A percentile compares a stretch with the other conserved stretches of the same genome.
phyloP scores from a whole-genome alignment of 257 asterid genomes.

The Orobanche coerulescens region DNA sequence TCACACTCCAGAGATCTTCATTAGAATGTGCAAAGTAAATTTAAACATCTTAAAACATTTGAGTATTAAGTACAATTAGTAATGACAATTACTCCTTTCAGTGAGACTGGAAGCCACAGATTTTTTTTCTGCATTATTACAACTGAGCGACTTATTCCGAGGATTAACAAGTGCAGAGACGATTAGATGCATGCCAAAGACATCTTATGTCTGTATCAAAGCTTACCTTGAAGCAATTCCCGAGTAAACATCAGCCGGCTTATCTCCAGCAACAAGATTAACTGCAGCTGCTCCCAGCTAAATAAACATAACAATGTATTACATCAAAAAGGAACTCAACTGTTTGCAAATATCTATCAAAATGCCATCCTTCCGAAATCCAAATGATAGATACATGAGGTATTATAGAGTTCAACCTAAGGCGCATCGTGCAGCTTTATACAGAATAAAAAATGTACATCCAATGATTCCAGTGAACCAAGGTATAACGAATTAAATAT shows the following conservation, averaged over 20 bases:
- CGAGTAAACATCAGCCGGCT: conserved; percentile 97
- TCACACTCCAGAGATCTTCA: conserved; percentile 6
- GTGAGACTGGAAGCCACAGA: not conserved
- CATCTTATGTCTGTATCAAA: conserved; percentile 1
- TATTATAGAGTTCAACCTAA: not conserved
- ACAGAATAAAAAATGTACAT: not conserved
- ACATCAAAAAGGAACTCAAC: conserved; percentile 5
- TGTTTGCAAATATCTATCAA: not conserved
- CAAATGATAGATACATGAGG: not conserved
- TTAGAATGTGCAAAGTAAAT: not conserved
- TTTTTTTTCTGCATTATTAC: not conserved
- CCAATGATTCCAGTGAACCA: conserved; percentile 9
- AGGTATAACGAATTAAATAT: not conserved
- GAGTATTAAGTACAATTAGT: not conserved
- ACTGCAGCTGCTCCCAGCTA: conserved; percentile 97
- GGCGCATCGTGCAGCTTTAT: conserved; percentile 15
- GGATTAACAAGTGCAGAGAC: not conserved
- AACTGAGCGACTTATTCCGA: not conserved
- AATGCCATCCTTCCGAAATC: not conserved
- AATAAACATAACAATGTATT: conserved; percentile 20
- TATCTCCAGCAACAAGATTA: conserved; percentile 86
- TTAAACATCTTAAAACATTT: not conserved
- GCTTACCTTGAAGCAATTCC: conserved; percentile 93
- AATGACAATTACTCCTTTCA: not conserved
- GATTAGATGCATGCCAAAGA: conserved; percentile 3